phyloP scores from a whole-genome alignment of 805 yeast genomes.

The Komagataella phaffii region DNA sequence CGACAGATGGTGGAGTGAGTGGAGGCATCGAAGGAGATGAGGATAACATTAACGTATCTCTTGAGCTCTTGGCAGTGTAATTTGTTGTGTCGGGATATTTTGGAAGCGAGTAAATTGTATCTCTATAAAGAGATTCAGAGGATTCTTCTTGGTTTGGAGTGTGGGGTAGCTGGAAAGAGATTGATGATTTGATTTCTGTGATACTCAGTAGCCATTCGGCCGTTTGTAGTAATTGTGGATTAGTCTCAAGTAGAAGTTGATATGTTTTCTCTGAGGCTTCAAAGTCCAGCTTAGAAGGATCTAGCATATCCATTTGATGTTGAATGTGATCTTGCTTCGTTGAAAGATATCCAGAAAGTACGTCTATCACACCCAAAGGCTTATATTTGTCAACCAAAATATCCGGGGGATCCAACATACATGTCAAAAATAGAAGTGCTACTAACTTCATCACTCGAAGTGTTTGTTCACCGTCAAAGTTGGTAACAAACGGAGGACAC shows the following conservation, averaged over 20 bases:
- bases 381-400: slow-evolving; percentile 37
- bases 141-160: neutral
- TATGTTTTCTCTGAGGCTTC: neutral
- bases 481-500: slow-evolving; percentile 34
- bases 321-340: neutral
- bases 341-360: slow-evolving; percentile 17
- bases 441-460: slow-evolving; percentile 25
- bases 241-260: neutral
- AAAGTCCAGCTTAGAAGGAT: neutral
- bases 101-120: neutral
- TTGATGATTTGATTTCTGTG: neutral
- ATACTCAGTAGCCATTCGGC: neutral
- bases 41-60: neutral
- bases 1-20: slow-evolving; percentile 6
- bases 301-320: neutral
- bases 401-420: slow-evolving; percentile 33
- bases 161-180: neutral
- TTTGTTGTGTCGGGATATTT: neutral
- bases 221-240: slow-evolving; percentile 1
- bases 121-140: neutral
- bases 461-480: slow-evolving; percentile 27
- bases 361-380: slow-evolving; percentile 39
- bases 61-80: neutral
- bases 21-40: slow-evolving; percentile 4
- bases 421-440: slow-evolving; percentile 27